phyloP scores from a whole-genome alignment of 495 filamentous ascomycete genomes.

The Aspergillus taichungensis region DNA sequence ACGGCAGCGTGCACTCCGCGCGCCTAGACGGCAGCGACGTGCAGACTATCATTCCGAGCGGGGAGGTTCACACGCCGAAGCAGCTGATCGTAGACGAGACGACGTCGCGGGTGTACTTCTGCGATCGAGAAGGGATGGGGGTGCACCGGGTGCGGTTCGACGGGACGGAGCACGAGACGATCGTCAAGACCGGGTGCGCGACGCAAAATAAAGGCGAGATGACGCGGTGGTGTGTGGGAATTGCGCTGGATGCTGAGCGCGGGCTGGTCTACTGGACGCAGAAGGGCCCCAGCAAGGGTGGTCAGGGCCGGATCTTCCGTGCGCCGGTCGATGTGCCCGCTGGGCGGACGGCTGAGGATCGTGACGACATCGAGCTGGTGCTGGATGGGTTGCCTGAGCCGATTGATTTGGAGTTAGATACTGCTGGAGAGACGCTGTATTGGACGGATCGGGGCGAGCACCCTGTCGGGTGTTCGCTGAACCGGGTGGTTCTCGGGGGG shows the following conservation, averaged over 20 bases:
- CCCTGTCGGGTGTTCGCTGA: conserved; percentile 21
- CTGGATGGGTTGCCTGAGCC: conserved; percentile 41
- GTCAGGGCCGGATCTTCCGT: conserved; percentile 38
- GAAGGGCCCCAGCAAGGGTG: conserved; percentile 42
- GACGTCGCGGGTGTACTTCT: conserved; percentile 37
- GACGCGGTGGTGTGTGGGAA: conserved; percentile 44
- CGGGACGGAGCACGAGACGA: conserved; percentile 33
- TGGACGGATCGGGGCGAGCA: conserved; percentile 50
- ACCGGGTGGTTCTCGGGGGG: conserved; percentile 14
- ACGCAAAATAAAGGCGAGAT: conserved; percentile 18
- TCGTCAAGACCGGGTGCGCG: conserved; percentile 28
- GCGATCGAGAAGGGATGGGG: conserved; percentile 45
- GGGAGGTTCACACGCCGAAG: conserved; percentile 44
- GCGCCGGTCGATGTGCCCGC: conserved; percentile 28
- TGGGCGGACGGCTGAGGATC: conserved; percentile 18
- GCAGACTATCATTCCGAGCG: conserved; percentile 25
- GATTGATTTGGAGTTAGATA: conserved; percentile 46
- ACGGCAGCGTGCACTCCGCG: conserved; percentile 37
- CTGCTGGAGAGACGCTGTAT: conserved; percentile 29
- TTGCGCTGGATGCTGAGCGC: conserved; percentile 28
- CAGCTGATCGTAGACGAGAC: conserved; percentile 33
- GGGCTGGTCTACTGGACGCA: conserved; percentile 50
- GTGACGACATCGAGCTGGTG: conserved; percentile 35
- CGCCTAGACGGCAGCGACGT: conserved; percentile 37
- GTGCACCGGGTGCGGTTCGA: conserved; percentile 39